Conservation (phyloP, 2,329 filamentous ascomycete species). For the Clonostachys solani region DNA sequence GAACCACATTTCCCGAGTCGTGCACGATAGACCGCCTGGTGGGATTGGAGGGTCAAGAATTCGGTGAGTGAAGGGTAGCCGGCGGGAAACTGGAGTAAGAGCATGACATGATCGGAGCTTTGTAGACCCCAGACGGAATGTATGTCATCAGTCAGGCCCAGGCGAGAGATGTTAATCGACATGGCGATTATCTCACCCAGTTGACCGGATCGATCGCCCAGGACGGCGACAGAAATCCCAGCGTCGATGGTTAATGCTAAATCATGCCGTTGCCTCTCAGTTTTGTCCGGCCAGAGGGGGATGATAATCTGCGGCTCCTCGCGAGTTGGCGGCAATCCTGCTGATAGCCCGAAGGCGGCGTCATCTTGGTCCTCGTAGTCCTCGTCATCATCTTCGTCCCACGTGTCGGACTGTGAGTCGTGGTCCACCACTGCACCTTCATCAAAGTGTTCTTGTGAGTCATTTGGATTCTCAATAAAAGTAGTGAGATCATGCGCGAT, state of each 20-base stretch:
- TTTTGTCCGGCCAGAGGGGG: too few relatives aligned
- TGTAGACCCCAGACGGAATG: constrained; percentile 65
- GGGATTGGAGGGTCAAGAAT: constrained; percentile 18
- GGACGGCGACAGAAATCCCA: neutral
- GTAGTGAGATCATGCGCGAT: too few relatives aligned
- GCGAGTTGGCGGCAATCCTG: too few relatives aligned
- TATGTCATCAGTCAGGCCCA: constrained; percentile 68
- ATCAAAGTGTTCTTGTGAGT: too few relatives aligned
- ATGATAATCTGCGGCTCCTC: too few relatives aligned
- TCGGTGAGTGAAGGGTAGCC: constrained; percentile 58
- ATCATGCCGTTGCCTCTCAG: neutral
- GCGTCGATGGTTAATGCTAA: neutral
- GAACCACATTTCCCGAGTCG: neutral
- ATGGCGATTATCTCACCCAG: constrained; percentile 46
- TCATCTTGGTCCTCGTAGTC: too few relatives aligned
- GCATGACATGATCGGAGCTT: constrained; percentile 61
- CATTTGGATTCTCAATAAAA: too few relatives aligned
- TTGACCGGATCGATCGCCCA: neutral
- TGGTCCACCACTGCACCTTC: too few relatives aligned
- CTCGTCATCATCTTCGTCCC: too few relatives aligned
- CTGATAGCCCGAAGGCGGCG: too few relatives aligned
- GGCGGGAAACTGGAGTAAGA: constrained; percentile 60
- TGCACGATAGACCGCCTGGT: neutral
- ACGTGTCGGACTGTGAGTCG: too few relatives aligned
- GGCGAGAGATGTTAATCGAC: constrained; percentile 61